Evolutionary conservation across 345 rosid genomes (phyloP).

Genomic region (Aquilaria yunnanensis): DNA sequence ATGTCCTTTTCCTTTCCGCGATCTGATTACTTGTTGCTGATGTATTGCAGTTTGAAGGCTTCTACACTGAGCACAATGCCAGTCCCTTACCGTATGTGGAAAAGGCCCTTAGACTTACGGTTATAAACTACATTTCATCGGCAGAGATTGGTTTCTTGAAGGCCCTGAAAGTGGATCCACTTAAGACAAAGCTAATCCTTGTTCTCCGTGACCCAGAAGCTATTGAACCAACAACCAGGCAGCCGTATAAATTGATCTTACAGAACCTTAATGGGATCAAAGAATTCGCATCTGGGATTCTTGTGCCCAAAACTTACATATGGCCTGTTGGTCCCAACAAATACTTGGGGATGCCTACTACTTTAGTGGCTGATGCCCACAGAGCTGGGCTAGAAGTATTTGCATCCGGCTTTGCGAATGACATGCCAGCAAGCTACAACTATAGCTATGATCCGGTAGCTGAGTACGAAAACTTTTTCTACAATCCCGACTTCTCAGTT

Average conservation of each 20-base stretch:
- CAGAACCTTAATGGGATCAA: conserved; percentile 49
- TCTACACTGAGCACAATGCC: conserved; percentile 61
- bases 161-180: conserved; percentile 39
- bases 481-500: conserved; percentile 50
- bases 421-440: conserved; percentile 37
- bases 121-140: conserved; percentile 41
- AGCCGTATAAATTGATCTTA: conserved; percentile 41
- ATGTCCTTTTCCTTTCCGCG: background rate
- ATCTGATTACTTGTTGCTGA: background rate
- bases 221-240: conserved; percentile 62
- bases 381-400: conserved; percentile 60
- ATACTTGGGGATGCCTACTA: conserved; percentile 50
- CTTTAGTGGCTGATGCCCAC: conserved; percentile 77
- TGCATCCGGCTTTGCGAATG: conserved; percentile 81
- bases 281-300: conserved; percentile 63
- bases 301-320: conserved; percentile 75
- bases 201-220: conserved; percentile 29
- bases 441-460: conserved; percentile 64
- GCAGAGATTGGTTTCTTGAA: conserved; percentile 82
- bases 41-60: conserved; percentile 44
- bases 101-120: conserved; percentile 15
- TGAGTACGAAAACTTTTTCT: conserved; percentile 65
- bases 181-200: conserved; percentile 42
- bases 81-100: conserved; percentile 32
- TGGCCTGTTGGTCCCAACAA: conserved; percentile 43